These are phyloP conservation scores for Tetrahymena borealis DNA, from an alignment of 73 alveolate genomes.

Conservation along the genomic window DNA sequence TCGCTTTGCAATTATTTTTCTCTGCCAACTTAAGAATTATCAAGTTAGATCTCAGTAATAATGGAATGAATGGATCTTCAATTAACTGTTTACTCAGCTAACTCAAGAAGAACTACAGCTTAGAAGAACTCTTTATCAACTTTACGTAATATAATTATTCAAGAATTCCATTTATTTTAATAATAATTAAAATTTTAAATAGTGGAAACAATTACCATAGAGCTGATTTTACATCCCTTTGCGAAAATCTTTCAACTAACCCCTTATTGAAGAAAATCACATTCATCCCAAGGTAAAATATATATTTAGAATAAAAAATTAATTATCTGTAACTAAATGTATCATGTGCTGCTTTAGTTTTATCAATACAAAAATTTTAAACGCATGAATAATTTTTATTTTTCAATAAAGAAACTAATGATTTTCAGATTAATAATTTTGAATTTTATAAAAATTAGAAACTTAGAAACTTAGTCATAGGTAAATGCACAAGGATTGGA, in stretches of 20 bases:
- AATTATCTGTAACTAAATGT: background rate
- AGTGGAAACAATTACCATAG: background rate
- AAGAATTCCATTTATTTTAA: background rate
- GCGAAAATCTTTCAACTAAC: background rate
- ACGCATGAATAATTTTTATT: background rate
- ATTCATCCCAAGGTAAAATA: background rate
- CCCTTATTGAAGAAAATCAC: background rate
- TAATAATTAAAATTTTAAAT: background rate
- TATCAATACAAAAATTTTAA: background rate
- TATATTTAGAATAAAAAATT: background rate
- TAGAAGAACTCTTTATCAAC: background rate
- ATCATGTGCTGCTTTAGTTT: background rate
- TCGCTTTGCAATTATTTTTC: background rate
- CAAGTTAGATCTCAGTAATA: background rate
- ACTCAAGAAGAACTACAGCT: background rate
- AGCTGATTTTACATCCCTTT: background rate
- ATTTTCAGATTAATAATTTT: too few relatives aligned
- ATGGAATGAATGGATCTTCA: background rate
- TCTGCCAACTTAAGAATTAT: background rate
- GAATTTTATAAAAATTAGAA: background rate
- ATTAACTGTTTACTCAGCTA: background rate
- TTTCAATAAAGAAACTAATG: too few relatives aligned
- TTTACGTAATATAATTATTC: background rate
- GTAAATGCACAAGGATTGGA: background rate
- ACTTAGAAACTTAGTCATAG: background rate